Percentiles rank a stretch among this genome's conserved stretches.
These are phyloP conservation scores for Ziziphus jujuba DNA, from an alignment of 306 rosid species.

Conservation along the genomic window DNA sequence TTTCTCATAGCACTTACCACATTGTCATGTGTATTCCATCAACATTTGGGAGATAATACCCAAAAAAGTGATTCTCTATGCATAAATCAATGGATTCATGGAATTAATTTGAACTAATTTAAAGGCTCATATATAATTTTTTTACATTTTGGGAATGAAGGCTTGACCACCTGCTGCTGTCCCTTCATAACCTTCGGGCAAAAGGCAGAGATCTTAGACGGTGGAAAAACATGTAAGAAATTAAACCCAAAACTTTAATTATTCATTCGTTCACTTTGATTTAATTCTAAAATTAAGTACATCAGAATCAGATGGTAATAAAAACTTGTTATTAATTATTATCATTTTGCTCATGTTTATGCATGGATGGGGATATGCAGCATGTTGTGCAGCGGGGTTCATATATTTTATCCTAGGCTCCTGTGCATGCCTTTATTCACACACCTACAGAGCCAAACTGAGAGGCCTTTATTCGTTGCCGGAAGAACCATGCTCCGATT, in stretches of 20 bases:
- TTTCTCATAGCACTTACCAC: too few species aligned
- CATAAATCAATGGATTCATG: neutral
- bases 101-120: neutral
- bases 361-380: neutral
- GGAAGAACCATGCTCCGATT: slow-evolving; percentile 15
- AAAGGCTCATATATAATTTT: neutral
- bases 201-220: slow-evolving; percentile 17
- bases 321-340: neutral
- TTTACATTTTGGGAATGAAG: neutral
- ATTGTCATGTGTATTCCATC: too few species aligned
- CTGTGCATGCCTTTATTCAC: neutral
- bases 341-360: neutral
- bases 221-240: slow-evolving; percentile 3
- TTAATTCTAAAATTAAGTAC: too few species aligned
- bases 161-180: slow-evolving; percentile 17
- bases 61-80: too few species aligned
- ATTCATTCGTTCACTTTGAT: neutral
- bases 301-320: too few species aligned
- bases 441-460: slow-evolving; percentile 16
- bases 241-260: neutral
- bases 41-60: too few species aligned
- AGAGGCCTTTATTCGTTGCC: slow-evolving; percentile 16
- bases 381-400: slow-evolving; percentile 9
- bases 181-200: slow-evolving; percentile 22
- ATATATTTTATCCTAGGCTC: neutral